Evolutionary conservation across 2,329 filamentous ascomycete species (phyloP).

Genomic region (Aspergillus novofumigatus): DNA sequence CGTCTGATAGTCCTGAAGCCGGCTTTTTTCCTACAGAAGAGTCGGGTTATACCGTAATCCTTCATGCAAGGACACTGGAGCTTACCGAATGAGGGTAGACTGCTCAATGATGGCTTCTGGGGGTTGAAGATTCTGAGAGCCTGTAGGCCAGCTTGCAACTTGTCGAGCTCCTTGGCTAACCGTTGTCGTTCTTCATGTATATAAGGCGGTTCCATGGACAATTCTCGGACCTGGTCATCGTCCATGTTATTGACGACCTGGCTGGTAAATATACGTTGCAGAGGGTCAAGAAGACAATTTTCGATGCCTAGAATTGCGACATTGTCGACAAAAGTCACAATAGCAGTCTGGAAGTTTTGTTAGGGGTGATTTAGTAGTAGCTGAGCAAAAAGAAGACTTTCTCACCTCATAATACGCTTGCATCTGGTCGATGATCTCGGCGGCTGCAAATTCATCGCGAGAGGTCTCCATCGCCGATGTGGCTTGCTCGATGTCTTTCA

Average conservation of each 20-base stretch:
- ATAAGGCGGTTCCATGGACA: constrained; percentile 32
- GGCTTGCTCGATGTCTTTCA: background rate
- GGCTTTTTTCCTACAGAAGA: too few relatives aligned
- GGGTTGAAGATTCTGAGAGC: constrained; percentile 4
- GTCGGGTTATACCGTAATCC: too few relatives aligned
- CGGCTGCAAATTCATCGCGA: constrained; percentile 33
- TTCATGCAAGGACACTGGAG: too few relatives aligned
- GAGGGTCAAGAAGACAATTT: constrained; percentile 43
- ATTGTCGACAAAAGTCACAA: constrained; percentile 47
- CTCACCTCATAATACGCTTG: constrained; percentile 26
- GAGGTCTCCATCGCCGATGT: background rate
- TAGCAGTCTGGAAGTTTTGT: constrained; percentile 21
- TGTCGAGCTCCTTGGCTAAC: constrained; percentile 14
- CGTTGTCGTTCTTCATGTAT: constrained; percentile 11
- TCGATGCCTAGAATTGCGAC: constrained; percentile 48
- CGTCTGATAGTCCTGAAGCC: too few relatives aligned
- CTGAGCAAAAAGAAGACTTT: background rate
- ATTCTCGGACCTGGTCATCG: constrained; percentile 28
- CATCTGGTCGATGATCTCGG: constrained; percentile 45
- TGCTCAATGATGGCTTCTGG: background rate
- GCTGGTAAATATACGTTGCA: constrained; percentile 42
- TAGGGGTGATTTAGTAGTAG: background rate
- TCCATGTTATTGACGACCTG: constrained; percentile 33
- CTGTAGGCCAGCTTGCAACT: constrained; percentile 9
- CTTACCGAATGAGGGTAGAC: background rate